Evolutionary conservation across 805 yeast genomes (phyloP), one percentile per base, ranked within the genome.

Genomic region (Yamadazyma olivae): DNA sequence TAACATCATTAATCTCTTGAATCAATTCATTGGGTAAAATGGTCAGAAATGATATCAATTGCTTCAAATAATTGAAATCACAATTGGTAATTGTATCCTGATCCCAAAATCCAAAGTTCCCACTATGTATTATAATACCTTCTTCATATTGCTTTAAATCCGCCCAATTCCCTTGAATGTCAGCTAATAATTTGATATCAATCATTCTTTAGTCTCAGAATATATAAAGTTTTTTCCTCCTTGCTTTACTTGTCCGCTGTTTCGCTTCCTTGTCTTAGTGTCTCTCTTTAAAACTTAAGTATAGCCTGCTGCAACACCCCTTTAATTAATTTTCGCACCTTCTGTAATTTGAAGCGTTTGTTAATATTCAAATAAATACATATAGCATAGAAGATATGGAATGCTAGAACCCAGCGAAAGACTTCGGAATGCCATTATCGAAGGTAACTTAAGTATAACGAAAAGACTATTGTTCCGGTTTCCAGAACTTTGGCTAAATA

Each of bases 61-160:
- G 84, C 43, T 84, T 72, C 30, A 77, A 57, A 48, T 75, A 80
- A 33, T 45, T 41, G 70, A 76, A 49, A 71, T 81, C 53, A 77
- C 79, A 49, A 65, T 61, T 16, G 56, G 61, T 39, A 5, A 82
- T 67, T 28, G 83, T 74, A 13, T 70, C 73, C 23, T 59, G 59
- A 48, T 83, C 84, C 59, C 83, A 77, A 53, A 84, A 82, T 9
- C 95, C 95, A 61, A 83, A 83, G 41, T 79, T 81, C n/a, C 91
- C 90, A 3, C 87, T 79, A 50, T 83, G 89, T 10, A 83, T 64
- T 18, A 83, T 70, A 16, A 74, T 31, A 22, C 56, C 61, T 6
- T 33, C 41, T 6, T 36, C 30, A 22, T 27, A 24, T 22, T 36
- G 35, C 9, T 25, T 27, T 14, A 43, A 20, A 15, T 34, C 42